Evolutionary conservation across 108 stramenopile species (phyloP), one percentile per base, ranked within the genome.

Genomic region (Craspedostauros australis): DNA sequence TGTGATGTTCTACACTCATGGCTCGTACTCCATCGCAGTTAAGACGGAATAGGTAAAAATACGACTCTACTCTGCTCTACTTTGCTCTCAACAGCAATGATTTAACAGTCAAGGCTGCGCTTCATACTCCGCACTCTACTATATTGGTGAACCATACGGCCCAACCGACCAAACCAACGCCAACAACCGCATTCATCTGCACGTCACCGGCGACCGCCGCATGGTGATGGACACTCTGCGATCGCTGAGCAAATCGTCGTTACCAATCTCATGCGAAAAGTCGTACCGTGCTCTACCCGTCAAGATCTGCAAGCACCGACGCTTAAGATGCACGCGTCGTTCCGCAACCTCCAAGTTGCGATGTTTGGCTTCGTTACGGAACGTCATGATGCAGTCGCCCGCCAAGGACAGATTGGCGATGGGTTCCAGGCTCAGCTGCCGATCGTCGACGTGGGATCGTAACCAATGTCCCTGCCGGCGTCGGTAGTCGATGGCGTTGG

Each of bases 401-500:
- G 46, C 63, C 42, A 83, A 48, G 26, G 68, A 70, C 12, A 83
- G 28, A 47, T 83, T 83, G 42, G 67, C 70, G 46, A 83, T 83
- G 1, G 75, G 70, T 49, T 83, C 82, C 47, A 76, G 76, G 42
- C 67, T 65, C 7, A 83, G 37, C 46, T 75, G 58, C 11, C 82
- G 57, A 57, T 83, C 77, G 59, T 83, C 82, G 2, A 83, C 75
- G 53, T 83, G 82, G 16, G 41, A 45, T 27, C 49, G 15, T 22
- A 83, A 50, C 55, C 61, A 76, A 63, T 79, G 60, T 3, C 77
- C 77, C 26, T 64, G 18, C 2, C 28, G 18, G 27, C 58, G 62
- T 23, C 67, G 64, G 50, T 83, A 83, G 31, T 73, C 74, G 52
- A 83, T 83, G 1, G 82, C 77, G 61, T 83, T 83, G 32, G 77